A percentile compares a stretch with the other conserved stretches of the same genome.
Conservation (phyloP, 2,329 filamentous ascomycete genomes). For the Cordyceps cateniannulata region DNA sequence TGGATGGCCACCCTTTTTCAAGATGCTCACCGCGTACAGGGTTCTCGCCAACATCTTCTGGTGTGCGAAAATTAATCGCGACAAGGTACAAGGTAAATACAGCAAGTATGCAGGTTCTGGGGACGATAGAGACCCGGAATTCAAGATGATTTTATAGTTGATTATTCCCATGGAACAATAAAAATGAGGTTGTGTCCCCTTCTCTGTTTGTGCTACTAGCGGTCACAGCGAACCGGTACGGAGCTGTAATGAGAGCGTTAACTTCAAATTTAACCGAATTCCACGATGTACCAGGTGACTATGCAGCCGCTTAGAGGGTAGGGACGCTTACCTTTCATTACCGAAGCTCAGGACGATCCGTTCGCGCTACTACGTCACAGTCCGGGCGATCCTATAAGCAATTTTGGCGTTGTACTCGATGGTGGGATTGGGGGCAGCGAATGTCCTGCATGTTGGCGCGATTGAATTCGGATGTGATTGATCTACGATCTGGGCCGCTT, state of each 20-base stretch:
- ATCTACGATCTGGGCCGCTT: neutral
- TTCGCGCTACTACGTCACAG: neutral
- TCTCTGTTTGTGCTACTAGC: neutral
- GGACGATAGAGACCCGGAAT: conserved; percentile 58
- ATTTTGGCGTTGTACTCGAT: neutral
- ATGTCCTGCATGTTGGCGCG: too few species aligned
- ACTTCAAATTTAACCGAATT: neutral
- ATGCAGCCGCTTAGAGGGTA: neutral
- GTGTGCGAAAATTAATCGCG: conserved; percentile 56
- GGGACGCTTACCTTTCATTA: neutral
- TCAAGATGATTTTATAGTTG: conserved; percentile 50
- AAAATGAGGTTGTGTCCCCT: neutral
- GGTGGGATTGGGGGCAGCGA: neutral
- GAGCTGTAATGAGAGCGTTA: neutral
- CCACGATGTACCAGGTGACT: neutral
- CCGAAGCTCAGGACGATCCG: neutral
- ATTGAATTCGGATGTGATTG: neutral
- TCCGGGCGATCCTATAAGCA: neutral
- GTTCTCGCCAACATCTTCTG: conserved; percentile 55
- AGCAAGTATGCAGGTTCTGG: conserved; percentile 48
- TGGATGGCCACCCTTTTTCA: neutral
- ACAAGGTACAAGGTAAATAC: conserved; percentile 55
- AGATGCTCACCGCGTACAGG: conserved; percentile 27
- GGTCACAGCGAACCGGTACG: neutral
- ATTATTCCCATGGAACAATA: neutral